phyloP scores from a whole-genome alignment of 306 rosid species.

The Sechiopsis laciniata region DNA sequence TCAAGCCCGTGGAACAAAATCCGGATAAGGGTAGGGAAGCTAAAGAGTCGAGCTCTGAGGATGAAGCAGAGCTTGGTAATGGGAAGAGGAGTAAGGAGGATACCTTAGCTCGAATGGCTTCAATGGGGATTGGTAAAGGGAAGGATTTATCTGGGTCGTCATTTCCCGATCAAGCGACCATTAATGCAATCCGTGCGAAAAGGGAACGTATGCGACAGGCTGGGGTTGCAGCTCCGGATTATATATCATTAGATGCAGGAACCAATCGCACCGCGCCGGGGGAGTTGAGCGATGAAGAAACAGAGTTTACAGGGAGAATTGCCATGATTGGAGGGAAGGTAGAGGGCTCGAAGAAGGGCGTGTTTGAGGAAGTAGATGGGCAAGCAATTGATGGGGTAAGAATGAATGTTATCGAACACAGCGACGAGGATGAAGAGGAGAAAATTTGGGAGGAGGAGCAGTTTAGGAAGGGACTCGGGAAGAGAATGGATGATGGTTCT shows the following conservation, averaged over 20 bases:
- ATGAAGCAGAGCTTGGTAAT: slow-evolving; percentile 25
- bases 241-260: slow-evolving; percentile 66
- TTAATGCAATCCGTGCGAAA: slow-evolving; percentile 44
- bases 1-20: slow-evolving; percentile 20
- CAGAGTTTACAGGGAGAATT: slow-evolving; percentile 66
- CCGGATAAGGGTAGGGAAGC: slow-evolving; percentile 27
- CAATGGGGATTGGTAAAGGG: slow-evolving; percentile 45
- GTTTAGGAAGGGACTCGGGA: slow-evolving; percentile 89
- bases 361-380: slow-evolving; percentile 77
- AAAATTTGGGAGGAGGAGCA: slow-evolving; percentile 94
- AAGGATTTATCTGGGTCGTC: slow-evolving; percentile 36
- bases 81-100: slow-evolving; percentile 16
- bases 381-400: slow-evolving; percentile 33
- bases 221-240: slow-evolving; percentile 46
- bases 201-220: slow-evolving; percentile 70
- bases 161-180: slow-evolving; percentile 59
- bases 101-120: slow-evolving; percentile 43
- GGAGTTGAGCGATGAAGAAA: slow-evolving; percentile 88
- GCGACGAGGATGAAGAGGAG: slow-evolving; percentile 70
- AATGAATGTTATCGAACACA: slow-evolving; percentile 29
- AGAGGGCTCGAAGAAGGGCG: slow-evolving; percentile 68
- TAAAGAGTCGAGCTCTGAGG: slow-evolving; percentile 41
- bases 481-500: slow-evolving; percentile 80
- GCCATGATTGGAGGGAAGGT: slow-evolving; percentile 73
- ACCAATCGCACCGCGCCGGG: slow-evolving; percentile 83